Base-by-base conservation (phyloP, 1,284 basidiomycete genomes). In the Filobasidium uniguttulatum region DNA sequence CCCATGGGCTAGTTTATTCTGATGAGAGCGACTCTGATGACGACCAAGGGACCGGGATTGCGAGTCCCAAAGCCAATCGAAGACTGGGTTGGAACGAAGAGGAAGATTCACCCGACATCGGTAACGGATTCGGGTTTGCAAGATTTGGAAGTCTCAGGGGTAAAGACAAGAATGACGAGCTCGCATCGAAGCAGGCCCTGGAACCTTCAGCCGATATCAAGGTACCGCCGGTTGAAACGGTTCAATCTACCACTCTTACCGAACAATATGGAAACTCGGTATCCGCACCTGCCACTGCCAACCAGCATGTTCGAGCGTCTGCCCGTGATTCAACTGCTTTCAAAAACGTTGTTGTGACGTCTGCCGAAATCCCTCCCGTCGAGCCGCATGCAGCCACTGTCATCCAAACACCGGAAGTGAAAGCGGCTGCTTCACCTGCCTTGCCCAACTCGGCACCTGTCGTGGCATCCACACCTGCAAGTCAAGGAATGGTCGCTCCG, bases 21-120 rank as follows among this genome's bases (percentile, higher is more conserved):
- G 68, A 71, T 47, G 68, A 70, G 54, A 68, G 64, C 20, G 66
- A 69, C 12, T 69, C 69, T n/a, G 71, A 71, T 3, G 49, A 49
- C 7, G 50, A 48, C 7, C 41, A 37, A 15, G 23, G 6, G 38
- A 47, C 12, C 35, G 45, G 25, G 36, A 38, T 30, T 12, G 17
- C 5, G 8, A 34, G 35, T 37, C 44, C 17, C 12, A 46, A 34
- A 6, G 19, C 23, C 12, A 29, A 29, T n/a, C 12, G 40, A 26
- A 23, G 40, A 4, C 26, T 43, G 3, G 40, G 40, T 23, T 43
- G 40, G 40, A 26, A 43, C 14, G 40, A 43, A 4, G 40, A 43
- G 8, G 40, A 43, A 3, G 40, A 43, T 23, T n/a, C 15, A 15
- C 9, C 40, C 23, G 14, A 9, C 4, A 43, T 17, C n/a, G 40